Base-by-base conservation (phyloP, 23 red algal species). In the Cyanidiococcus yangmingshanensis region DNA sequence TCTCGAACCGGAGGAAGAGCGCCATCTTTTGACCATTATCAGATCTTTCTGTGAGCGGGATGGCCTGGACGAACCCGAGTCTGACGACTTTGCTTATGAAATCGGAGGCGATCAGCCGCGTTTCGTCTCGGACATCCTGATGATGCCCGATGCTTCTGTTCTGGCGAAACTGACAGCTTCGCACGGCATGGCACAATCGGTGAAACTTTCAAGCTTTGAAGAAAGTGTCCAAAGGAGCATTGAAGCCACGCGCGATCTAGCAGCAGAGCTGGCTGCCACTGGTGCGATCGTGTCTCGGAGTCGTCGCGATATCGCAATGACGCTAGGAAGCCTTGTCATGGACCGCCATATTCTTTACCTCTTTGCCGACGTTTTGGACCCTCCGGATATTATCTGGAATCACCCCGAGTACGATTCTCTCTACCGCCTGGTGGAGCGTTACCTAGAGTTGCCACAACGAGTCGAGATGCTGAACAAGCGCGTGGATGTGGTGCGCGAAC, bases 341-440 rank as follows among this genome's bases (percentile, higher is more conserved):
- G 87, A 85, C 40, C 45, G 90, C 38, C 87, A 95, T 79, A 79
- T 76, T 30, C 76, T 87, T 35, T 85, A 85, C 75, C 86, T 95
- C 1, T 80, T 71, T 58, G 83, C 86, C n/a, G 90, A 95, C 67
- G 83, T 95, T 76, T 71, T 95, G 15, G 84, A 89, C 74, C 79
- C 87, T 39, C 90, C 90, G 1, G 86, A 79, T 57, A 86, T 89
- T 76, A 89, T 95, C 57, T 90, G 90, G 86, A 75, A 95, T 37
- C 82, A 95, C 34, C 85, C 89, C 75, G 59, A 50, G 1, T 90
- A 87, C 74, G 68, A 86, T 1, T 83, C 86, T 29, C 71, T 38
- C 2, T 90, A 95, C 51, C 75, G 76, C 30, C 74, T 77, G 15
- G 86, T 84, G 30, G 83, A 86, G 39, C 75, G 87, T 24, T 95